Percentiles rank a stretch among this genome's conserved stretches.
phyloP scores from a whole-genome alignment of 495 filamentous ascomycete species.

The Aspergillus campestris region DNA sequence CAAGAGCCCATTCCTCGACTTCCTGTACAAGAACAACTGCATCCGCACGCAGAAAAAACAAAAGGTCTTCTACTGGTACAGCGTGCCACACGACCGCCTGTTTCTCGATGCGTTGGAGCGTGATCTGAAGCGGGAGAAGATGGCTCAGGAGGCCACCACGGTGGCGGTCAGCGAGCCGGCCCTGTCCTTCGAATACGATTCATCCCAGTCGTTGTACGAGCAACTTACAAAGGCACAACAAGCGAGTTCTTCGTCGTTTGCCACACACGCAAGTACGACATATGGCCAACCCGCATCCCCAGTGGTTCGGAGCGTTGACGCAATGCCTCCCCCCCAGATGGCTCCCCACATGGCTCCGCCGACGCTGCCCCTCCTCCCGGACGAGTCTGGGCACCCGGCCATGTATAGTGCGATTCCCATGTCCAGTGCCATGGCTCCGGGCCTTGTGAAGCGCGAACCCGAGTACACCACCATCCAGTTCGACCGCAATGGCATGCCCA shows the following conservation, averaged over 20 bases:
- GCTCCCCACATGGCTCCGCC: conserved; percentile 62
- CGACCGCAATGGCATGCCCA: conserved; percentile 82
- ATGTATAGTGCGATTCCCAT: conserved; percentile 61
- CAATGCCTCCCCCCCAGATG: conserved; percentile 73
- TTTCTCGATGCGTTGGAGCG: conserved; percentile 97
- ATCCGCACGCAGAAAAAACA: conserved; percentile 99
- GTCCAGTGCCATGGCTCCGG: conserved; percentile 52
- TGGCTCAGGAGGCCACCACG: conserved; percentile 96
- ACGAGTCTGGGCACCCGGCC: conserved; percentile 70
- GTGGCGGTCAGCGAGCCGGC: conserved; percentile 94
- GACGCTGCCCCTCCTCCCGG: conserved; percentile 67
- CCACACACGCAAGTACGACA: conserved; percentile 67
- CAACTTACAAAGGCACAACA: conserved; percentile 99
- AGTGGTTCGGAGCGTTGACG: conserved; percentile 82
- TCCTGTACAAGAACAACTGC: conserved; percentile 99
- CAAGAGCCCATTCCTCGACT: conserved; percentile 96
- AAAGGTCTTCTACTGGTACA: conserved; percentile 99
- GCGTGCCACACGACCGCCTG: conserved; percentile 92
- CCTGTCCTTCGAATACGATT: conserved; percentile 97
- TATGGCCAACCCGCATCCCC: conserved; percentile 78
- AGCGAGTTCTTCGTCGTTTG: conserved; percentile 94
- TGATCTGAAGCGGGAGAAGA: conserved; percentile 97
- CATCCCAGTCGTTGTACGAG: conserved; percentile 97
- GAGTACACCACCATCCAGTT: conserved; percentile 72
- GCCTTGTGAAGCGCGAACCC: conserved; percentile 73